Evolutionary conservation across 441 rosid genomes (phyloP), one percentile per base, ranked within the genome.

Genomic region (Pelargonium exstipulatum): DNA sequence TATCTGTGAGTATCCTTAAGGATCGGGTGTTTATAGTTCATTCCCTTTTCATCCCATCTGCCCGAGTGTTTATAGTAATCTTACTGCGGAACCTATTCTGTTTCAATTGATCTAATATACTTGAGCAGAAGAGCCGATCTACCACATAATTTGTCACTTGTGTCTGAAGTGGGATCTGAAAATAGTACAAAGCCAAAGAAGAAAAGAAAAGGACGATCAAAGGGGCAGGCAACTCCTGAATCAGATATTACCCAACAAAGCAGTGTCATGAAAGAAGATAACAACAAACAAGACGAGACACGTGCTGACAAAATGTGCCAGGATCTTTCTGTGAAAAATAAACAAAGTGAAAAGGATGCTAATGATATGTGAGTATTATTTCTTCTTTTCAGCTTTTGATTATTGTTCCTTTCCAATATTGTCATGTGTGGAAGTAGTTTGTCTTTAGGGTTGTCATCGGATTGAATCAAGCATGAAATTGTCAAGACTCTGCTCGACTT

Each of bases 91-190:
- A 16, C 9, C 20, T 53, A 16, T 16, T 53, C 8, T 53, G 22
- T 16, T 53, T 53, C 60, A 16, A 14, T 53, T 53, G 16, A 14
- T 53, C 9, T 16, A 2, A 53, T 53, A 53, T 16, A 7, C 60
- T 53, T 53, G 9, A 53, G 60, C 60, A 53, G 60, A 16, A 16
- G 6, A 16, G 24, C 60, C 16, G 60, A 53, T 4, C 20, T 5
- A 14, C 22, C 60, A 53, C 22, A 5, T 53, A 53, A 53, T 53
- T 53, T 53, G 22, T 16, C 60, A 53, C 60, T 53, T 16, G 22
- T 18, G 20, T 53, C 60, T 53, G 60, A 53, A 14, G 60, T 53
- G 24, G 60, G 60, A 14, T 53, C 60, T 53, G 60, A 53, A 16
- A 53, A 16, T 53, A 14, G 24, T 53, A 18, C 60, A 5, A 53